Evolutionary conservation across 192 early-diverging fungal genomes (phyloP), one percentile per base, ranked within the genome.

Genomic region (Podila minutissima): DNA sequence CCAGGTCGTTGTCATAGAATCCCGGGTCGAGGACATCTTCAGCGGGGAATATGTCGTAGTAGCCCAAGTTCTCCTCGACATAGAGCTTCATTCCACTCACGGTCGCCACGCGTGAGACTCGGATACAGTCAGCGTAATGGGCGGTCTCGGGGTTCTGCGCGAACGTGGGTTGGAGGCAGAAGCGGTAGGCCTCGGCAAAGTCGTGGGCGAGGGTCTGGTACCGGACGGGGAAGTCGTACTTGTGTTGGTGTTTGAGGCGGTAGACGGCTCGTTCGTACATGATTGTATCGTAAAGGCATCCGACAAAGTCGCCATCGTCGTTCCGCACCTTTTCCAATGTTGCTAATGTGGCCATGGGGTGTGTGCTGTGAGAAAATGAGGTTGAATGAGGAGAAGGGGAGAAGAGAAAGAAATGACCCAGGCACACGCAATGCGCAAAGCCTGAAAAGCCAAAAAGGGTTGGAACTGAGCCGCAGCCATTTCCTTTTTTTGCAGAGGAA

Each of bases 201-300:
- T 77, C 75, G 32, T 71, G 49, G 19, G 75, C 68, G 5, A 77
- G 17, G 8, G 71, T 64, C 5, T 67, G 59, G 35, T 77, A 77
- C 22, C 58, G 62, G 35, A 77, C 22, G 2, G 75, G 75, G 38
- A 77, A 77, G 13, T 77, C 75, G 22, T 49, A 62, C 58, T 71
- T 77, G 24, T 71, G 59, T 19, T 67, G 69, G 19, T 38, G 41
- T 26, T 77, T 29, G 31, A 77, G 35, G 20, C 75, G 75, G 26
- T 77, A 32, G 59, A 62, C 65, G 10, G 75, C 75, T 32, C 75
- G 68, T 37, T 77, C 75, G 37, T 77, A 77, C 26, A 77, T 68
- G 20, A 77, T 71, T 1, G 68, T 71, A 28, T 77, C 75, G 53
- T 57, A 77, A 20, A 77, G 69, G 50, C 19, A 24, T 7, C 75